Evolutionary conservation across 148 eudicot species (phyloP).

Genomic region (Diospyros lotus): DNA sequence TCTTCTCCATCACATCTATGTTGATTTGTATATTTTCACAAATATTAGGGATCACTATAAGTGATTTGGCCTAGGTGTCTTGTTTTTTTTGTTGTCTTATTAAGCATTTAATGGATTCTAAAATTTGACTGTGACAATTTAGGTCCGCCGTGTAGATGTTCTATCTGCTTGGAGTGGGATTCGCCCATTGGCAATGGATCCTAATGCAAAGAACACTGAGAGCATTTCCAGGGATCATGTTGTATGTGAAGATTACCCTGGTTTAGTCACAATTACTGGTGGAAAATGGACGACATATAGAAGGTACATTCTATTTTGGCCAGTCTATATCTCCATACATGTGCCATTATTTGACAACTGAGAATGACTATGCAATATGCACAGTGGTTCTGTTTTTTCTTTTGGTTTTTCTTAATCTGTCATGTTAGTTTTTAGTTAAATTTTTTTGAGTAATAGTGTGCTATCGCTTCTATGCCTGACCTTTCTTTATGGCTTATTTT

Average conservation of each 20-base stretch:
- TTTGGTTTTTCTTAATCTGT: too few relatives aligned
- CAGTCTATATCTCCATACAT: background rate
- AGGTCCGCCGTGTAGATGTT: conserved; percentile 95
- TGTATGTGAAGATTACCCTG: conserved; percentile 88
- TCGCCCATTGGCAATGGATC: conserved; percentile 94
- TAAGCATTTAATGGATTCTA: conserved; percentile 10
- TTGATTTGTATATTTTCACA: background rate
- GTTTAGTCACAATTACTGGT: conserved; percentile 95
- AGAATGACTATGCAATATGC: background rate
- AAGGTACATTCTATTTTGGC: conserved; percentile 43
- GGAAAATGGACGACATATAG: conserved; percentile 99
- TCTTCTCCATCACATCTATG: background rate
- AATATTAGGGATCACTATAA: background rate
- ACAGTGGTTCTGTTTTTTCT: background rate
- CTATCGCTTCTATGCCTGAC: background rate
- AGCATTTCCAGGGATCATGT: conserved; percentile 97
- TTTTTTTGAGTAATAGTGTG: background rate
- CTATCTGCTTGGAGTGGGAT: conserved; percentile 99
- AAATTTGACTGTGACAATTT: conserved; percentile 11
- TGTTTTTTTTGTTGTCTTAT: conserved; percentile 1
- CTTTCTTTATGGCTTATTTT: background rate
- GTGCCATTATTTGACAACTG: background rate
- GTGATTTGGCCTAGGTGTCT: conserved; percentile 1
- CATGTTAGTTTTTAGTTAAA: too few relatives aligned
- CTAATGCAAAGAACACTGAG: conserved; percentile 86